Evolutionary conservation across 148 eudicot species (phyloP).

Genomic region (Spergularia marina): DNA sequence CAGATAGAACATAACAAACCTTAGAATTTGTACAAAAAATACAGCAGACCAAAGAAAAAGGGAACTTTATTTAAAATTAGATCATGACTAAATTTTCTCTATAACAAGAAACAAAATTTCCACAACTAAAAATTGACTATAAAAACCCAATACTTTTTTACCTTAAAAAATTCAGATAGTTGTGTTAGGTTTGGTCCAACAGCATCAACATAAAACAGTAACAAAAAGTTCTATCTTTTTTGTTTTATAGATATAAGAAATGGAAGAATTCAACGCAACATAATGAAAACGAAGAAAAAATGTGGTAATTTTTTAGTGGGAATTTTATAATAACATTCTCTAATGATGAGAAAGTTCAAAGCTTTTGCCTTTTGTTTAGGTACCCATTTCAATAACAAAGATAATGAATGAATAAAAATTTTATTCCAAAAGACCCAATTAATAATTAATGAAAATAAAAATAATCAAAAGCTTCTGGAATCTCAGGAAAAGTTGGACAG

Average conservation of each 20-base stretch:
- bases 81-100: background rate
- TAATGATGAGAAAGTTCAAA: conserved; percentile 21
- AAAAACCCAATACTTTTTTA: background rate
- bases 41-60: background rate
- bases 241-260: background rate
- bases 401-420: background rate
- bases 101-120: background rate
- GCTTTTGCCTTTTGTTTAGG: background rate
- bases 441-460: background rate
- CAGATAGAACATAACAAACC: conserved; percentile 15
- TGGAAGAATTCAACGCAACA: background rate
- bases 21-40: conserved; percentile 8
- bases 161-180: conserved; percentile 27
- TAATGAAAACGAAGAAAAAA: conserved; percentile 13
- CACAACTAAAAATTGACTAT: conserved; percentile 31
- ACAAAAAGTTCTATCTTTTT: background rate
- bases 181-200: conserved; percentile 27
- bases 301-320: conserved; percentile 12
- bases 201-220: background rate
- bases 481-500: background rate
- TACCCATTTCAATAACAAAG: background rate
- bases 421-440: conserved; percentile 11
- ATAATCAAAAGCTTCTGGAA: conserved; percentile 32
- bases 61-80: background rate
- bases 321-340: conserved; percentile 9